phyloP scores from a whole-genome alignment of 495 filamentous ascomycete genomes.

The Apodospora peruviana region DNA sequence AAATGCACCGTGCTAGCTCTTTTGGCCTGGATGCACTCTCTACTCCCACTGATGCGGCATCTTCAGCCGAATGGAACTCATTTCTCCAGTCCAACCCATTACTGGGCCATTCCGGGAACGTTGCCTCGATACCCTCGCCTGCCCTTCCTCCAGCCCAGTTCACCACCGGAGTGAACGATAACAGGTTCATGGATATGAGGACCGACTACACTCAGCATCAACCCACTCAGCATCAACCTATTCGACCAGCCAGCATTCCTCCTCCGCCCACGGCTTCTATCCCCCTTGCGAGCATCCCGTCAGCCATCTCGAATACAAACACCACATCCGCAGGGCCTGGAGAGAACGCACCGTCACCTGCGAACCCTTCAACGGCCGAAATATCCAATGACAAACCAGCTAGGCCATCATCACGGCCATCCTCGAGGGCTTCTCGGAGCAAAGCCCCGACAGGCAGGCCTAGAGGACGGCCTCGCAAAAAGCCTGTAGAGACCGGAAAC shows the following conservation, averaged over 20 bases:
- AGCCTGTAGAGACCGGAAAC: constrained; percentile 39
- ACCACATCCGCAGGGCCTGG: constrained; percentile 8
- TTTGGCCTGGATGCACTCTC: constrained; percentile 18
- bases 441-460: constrained; percentile 37
- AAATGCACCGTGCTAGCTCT: constrained; percentile 46
- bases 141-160: constrained; percentile 21
- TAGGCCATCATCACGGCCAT: constrained; percentile 24
- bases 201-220: constrained; percentile 12
- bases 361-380: constrained; percentile 10
- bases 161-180: constrained; percentile 8
- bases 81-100: constrained; percentile 40
- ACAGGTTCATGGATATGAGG: constrained; percentile 14
- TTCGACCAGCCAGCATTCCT: constrained; percentile 20
- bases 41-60: constrained; percentile 33
- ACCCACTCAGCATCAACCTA: not conserved
- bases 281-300: constrained; percentile 3
- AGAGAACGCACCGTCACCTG: constrained; percentile 14
- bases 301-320: not conserved
- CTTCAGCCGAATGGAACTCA: constrained; percentile 44
- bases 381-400: constrained; percentile 2
- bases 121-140: constrained; percentile 22
- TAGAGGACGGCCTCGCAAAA: constrained; percentile 43
- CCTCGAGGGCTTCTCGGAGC: constrained; percentile 37
- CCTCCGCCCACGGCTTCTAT: constrained; percentile 10
- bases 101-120: constrained; percentile 24